Base-by-base conservation (phyloP, 768 basidiomycete species). In the Russula sp. region DNA sequence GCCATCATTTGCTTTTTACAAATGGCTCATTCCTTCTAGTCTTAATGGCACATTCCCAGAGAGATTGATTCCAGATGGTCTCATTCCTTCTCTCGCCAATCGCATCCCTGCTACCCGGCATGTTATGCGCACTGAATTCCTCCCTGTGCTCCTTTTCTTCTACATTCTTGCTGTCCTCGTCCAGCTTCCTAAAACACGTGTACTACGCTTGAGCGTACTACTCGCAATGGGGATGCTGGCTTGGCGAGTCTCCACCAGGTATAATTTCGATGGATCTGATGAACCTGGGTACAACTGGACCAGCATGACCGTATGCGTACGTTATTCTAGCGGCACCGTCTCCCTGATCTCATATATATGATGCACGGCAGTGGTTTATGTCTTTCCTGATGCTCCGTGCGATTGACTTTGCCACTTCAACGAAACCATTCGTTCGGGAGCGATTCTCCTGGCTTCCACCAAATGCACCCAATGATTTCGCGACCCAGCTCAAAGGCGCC, bases 161-260 rank as follows among this genome's bases (percentile, higher is more conserved):
- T 83, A 81, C 73, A 70, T 67, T 11, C 79, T 80, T 57, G 83
- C 83, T 13, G 69, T 82, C 38, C 75, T 86, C 52, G 80, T 84
- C 7, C 73, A 81, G 42, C 68, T 78, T 14, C 79, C 79, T 0
- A 71, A 70, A 36, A 82, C 83, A 1, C 70, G 72, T 48, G 50
- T 71, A 3, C 69, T 79, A 59, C 79, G 82, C 49, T 60, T 77
- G 36, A 77, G 79, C 13, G 63, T 84, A 39, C 74, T 85, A 32
- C 82, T 83, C 3, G 61, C 81, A 13, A 77, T 81, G 5, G 68
- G 81, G 35, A 80, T 76, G 73, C 59, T 70, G 7, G 69, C 77
- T 18, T 79, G 78, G 57, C 74, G 78, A 14, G 76, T 77, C 4
- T 70, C 72, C 14, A 80, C 78, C 25, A 71, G 70, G n/a, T 63